A percentile compares a stretch with the other conserved stretches of the same genome.
These are phyloP conservation scores for Phytophthora citrophthora DNA, from an alignment of 352 stramenopile genomes.

Conservation along the genomic window DNA sequence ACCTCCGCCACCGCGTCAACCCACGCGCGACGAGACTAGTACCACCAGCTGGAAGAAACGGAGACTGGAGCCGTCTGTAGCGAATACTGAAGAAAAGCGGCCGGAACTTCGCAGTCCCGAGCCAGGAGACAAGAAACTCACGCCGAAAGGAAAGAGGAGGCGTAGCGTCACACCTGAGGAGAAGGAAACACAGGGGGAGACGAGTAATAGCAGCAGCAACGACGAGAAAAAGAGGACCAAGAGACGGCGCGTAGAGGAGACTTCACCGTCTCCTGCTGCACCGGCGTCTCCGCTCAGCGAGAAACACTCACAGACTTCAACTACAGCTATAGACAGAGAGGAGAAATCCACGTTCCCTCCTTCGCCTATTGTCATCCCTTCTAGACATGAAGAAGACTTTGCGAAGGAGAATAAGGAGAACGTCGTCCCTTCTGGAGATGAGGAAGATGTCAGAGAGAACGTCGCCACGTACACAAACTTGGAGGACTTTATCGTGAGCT, in stretches of 20 bases:
- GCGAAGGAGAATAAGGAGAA: constrained; percentile 21
- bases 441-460: constrained; percentile 36
- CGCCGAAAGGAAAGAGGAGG: constrained; percentile 20
- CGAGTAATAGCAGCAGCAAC: constrained; percentile 21
- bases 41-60: constrained; percentile 21
- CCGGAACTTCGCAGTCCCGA: constrained; percentile 8
- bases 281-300: constrained; percentile 32
- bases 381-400: not conserved
- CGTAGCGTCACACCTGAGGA: constrained; percentile 21
- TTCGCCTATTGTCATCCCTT: constrained; percentile 32
- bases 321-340: constrained; percentile 13
- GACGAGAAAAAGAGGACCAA: constrained; percentile 29
- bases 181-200: constrained; percentile 15
- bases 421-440: not conserved
- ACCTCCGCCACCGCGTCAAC: constrained; percentile 19
- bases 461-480: constrained; percentile 27
- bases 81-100: constrained; percentile 10
- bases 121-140: constrained; percentile 19
- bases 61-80: constrained; percentile 7
- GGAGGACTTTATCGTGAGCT: constrained; percentile 29
- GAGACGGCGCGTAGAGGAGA: constrained; percentile 17
- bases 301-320: constrained; percentile 11
- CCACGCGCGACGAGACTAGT: constrained; percentile 12
- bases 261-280: constrained; percentile 24
- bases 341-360: constrained; percentile 36